Base-by-base conservation (phyloP, 495 filamentous ascomycete species). In the Sporormia fimetaria region DNA sequence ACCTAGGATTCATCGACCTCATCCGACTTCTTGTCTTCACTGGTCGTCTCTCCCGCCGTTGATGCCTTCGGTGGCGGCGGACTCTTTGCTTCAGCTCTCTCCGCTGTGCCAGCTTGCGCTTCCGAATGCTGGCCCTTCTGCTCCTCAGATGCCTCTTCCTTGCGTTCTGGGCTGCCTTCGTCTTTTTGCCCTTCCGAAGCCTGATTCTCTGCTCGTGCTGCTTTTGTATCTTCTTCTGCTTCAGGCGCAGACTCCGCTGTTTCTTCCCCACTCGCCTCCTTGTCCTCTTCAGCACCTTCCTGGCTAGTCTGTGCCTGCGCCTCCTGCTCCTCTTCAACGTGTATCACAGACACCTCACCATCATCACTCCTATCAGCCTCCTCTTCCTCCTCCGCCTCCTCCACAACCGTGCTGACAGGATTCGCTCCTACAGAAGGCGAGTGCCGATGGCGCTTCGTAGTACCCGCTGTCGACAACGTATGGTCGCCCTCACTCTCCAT, bases 341-440 rank as follows among this genome's bases (percentile, higher is more conserved):
- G 7, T 27, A 12, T 27, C 12, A 12, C 29, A 25, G 29, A 9
- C 8, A 24, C 40, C 9, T 4, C 21, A 3, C 4, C 23, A 5
- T 35, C 36, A 22, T 47, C 29, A 12, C 33, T 27, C 12, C 24
- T 21, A n/a, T 17, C 16, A 15, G 31, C 24, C 12, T 47, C 42
- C 26, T 57, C 54, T 27, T 57, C 54, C 17, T 57, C 54, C 26
- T 57, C 54, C 6, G 31, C 44, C 43, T 57, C 54, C 28, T 57
- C 54, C 14, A 57, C 40, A 7, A 56, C 53, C 6, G 54, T 57
- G 4, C 32, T 6, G 10, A 57, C 54, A n/a, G 35, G 15, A 0
- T 33, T 51, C 1, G 36, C 47, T 5, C 51, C 42, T 6, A 50
- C 38, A 3, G 54, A 57, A 7, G 54, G 51, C 0, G 51, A 46